phyloP scores from a whole-genome alignment of 768 basidiomycete genomes.

The Imleria badia region DNA sequence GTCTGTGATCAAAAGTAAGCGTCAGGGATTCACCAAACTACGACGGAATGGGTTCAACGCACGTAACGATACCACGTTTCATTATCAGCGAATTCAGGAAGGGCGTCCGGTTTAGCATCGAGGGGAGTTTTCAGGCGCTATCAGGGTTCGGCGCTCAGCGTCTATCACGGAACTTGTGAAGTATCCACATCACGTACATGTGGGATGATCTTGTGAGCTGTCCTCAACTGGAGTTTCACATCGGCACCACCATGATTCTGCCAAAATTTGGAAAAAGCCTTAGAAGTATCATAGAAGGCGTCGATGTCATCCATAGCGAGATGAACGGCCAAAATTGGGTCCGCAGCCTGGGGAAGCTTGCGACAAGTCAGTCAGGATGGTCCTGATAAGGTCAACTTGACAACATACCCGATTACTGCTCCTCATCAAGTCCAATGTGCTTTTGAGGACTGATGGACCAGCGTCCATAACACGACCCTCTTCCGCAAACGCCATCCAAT shows the following conservation, averaged over 20 bases:
- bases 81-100: conserved; percentile 36
- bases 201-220: conserved; percentile 37
- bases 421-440: conserved; percentile 11
- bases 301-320: conserved; percentile 15
- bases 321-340: not conserved
- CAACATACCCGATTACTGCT: conserved; percentile 17
- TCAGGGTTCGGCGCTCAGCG: not conserved
- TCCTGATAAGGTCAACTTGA: not conserved
- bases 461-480: conserved; percentile 7
- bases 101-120: conserved; percentile 20
- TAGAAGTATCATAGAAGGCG: conserved; percentile 38
- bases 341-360: conserved; percentile 10
- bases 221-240: conserved; percentile 24
- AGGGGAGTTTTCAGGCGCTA: conserved; percentile 37
- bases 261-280: conserved; percentile 37
- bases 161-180: not conserved
- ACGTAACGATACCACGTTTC: conserved; percentile 38
- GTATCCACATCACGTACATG: conserved; percentile 33
- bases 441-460: not conserved
- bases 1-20: conserved; percentile 6
- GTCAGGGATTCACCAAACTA: not conserved
- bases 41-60: not conserved
- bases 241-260: conserved; percentile 25
- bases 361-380: not conserved
- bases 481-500: conserved; percentile 34